Percentiles rank a stretch among this genome's conserved stretches.
phyloP scores from a whole-genome alignment of 768 basidiomycete genomes.

The Naganishia onofrii region DNA sequence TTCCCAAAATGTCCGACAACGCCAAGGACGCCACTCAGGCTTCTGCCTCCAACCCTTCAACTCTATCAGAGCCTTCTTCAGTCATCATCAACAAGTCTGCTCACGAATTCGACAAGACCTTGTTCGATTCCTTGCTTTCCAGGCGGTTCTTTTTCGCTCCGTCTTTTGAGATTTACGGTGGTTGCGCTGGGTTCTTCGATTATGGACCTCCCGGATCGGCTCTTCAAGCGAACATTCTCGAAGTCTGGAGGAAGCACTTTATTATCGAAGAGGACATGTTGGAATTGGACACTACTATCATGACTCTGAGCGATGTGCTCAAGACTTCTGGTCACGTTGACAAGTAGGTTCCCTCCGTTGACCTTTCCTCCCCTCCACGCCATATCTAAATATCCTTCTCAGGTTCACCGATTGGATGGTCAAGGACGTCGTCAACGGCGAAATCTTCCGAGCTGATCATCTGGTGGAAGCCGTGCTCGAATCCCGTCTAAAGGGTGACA shows the following conservation, averaged over 20 bases:
- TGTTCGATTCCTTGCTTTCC: conserved; percentile 79
- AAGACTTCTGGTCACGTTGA: conserved; percentile 97
- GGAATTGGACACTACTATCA: conserved; percentile 95
- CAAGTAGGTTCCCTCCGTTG: conserved; percentile 52
- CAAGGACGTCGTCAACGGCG: conserved; percentile 89
- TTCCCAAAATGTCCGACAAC: conserved; percentile 16
- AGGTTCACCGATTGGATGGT: conserved; percentile 98
- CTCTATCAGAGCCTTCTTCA: conserved; percentile 35
- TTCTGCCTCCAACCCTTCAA: conserved; percentile 42
- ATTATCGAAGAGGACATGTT: conserved; percentile 98
- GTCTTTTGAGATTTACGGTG: conserved; percentile 98
- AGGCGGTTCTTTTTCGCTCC: conserved; percentile 96
- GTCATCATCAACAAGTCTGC: conserved; percentile 69
- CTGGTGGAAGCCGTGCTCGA: conserved; percentile 89
- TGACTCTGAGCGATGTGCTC: conserved; percentile 91
- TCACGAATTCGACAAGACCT: conserved; percentile 79
- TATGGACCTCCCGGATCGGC: conserved; percentile 95
- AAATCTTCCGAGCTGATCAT: conserved; percentile 94
- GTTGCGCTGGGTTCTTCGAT: conserved; percentile 92
- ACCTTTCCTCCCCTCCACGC: not conserved
- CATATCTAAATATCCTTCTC: not conserved
- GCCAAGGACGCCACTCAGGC: conserved; percentile 33
- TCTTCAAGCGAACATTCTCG: conserved; percentile 92
- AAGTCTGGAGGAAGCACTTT: conserved; percentile 95
- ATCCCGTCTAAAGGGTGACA: conserved; percentile 82